These are phyloP conservation scores for Berkeleyomyces basicola DNA, from an alignment of 2,329 filamentous ascomycete genomes.

Conservation along the genomic window DNA sequence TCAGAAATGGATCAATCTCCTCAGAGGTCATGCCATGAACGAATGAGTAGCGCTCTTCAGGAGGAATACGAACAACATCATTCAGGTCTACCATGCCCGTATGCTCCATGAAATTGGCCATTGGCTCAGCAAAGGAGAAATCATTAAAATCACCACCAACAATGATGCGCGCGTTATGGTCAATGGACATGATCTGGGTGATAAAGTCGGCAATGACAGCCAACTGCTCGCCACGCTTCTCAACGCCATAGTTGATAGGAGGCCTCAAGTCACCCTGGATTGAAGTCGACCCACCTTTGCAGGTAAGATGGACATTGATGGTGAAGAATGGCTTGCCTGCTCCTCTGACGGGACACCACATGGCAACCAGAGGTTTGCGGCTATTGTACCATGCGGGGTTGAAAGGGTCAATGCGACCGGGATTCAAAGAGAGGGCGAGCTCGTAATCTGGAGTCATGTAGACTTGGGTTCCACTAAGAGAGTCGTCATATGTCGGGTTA, in stretches of 20 bases:
- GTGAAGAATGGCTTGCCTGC: conserved; percentile 45
- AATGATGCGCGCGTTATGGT: conserved; percentile 41
- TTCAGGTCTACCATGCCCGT: conserved; percentile 47
- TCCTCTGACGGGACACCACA: conserved; percentile 42
- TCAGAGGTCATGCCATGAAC: conserved; percentile 53
- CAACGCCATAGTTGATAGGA: conserved; percentile 48
- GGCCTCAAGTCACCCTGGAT: conserved; percentile 49
- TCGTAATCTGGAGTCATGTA: conserved; percentile 25
- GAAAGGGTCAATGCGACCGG: conserved; percentile 47
- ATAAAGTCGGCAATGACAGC: conserved; percentile 42
- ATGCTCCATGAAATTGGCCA: conserved; percentile 34
- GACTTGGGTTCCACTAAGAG: conserved; percentile 39
- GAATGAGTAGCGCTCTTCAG: conserved; percentile 52
- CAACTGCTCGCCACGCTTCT: conserved; percentile 38
- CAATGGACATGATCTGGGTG: conserved; percentile 36
- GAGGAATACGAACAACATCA: conserved; percentile 34
- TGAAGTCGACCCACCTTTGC: conserved; percentile 48
- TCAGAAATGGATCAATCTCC: conserved; percentile 53
- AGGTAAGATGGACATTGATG: conserved; percentile 51
- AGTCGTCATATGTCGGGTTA: conserved; percentile 38
- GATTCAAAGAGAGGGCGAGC: conserved; percentile 48
- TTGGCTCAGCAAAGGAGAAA: conserved; percentile 44
- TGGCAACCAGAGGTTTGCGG: conserved; percentile 51
- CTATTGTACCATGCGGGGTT: conserved; percentile 42
- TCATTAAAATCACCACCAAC: conserved; percentile 58